Evolutionary conservation across 495 filamentous ascomycete genomes (phyloP).

Genomic region (Cryomyces antarcticus): DNA sequence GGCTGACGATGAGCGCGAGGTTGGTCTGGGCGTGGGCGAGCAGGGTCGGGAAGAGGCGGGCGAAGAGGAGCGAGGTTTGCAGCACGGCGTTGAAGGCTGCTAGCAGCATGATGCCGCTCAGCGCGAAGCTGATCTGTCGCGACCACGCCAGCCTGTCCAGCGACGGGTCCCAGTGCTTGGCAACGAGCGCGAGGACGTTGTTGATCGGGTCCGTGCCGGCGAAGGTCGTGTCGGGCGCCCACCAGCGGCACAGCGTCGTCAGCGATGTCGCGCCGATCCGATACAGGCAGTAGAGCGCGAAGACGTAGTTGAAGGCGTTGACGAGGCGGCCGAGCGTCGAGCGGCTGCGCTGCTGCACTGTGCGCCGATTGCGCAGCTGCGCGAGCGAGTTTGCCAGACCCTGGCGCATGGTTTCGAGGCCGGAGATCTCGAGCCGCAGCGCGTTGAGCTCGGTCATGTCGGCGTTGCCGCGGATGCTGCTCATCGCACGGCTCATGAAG

Average conservation of each 20-base stretch:
- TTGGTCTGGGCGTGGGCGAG: conserved; percentile 40
- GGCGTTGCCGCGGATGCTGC: conserved; percentile 36
- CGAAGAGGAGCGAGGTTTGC: conserved; percentile 56
- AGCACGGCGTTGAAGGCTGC: conserved; percentile 55
- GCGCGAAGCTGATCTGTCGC: conserved; percentile 53
- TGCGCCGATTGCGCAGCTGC: conserved; percentile 33
- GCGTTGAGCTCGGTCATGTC: conserved; percentile 43
- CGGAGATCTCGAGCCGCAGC: conserved; percentile 55
- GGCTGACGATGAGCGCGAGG: conserved; percentile 48
- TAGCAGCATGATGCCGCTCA: conserved; percentile 58
- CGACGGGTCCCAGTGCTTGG: conserved; percentile 49
- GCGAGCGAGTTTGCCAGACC: conserved; percentile 40
- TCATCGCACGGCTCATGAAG: conserved; percentile 47
- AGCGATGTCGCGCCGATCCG: conserved; percentile 42
- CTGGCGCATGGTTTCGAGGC: conserved; percentile 52
- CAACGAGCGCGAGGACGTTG: conserved; percentile 51
- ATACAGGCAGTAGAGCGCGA: conserved; percentile 59
- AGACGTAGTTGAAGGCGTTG: conserved; percentile 33
- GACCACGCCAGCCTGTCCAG: conserved; percentile 55
- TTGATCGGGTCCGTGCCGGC: conserved; percentile 58
- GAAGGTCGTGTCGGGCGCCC: conserved; percentile 30
- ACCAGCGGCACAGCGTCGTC: not conserved
- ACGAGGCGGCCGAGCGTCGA: conserved; percentile 40
- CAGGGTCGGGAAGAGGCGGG: conserved; percentile 45
- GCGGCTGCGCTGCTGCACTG: conserved; percentile 37